Percentiles rank a stretch among this genome's conserved stretches.
phyloP scores from a whole-genome alignment of 1,284 basidiomycete species.

The Cryptococcus sp. region DNA sequence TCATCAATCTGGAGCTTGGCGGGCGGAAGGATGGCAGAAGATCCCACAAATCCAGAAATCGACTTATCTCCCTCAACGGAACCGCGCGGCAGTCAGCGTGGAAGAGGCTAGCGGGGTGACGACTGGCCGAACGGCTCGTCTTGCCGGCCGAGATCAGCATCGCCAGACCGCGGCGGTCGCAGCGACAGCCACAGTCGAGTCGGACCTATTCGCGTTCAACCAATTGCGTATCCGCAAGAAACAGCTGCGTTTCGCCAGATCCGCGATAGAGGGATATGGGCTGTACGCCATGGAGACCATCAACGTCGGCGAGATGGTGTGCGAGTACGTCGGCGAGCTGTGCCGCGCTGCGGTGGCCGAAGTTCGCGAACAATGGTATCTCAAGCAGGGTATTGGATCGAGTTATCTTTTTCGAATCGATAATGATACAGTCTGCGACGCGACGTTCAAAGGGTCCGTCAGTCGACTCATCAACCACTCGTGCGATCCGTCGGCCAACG shows the following conservation, averaged over 20 bases:
- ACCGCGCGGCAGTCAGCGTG: constrained; percentile 57
- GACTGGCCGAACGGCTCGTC: constrained; percentile 87
- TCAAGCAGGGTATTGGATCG: constrained; percentile 91
- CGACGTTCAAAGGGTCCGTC: constrained; percentile 97
- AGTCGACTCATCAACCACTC: constrained; percentile 94
- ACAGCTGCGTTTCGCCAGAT: constrained; percentile 91
- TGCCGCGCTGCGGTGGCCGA: constrained; percentile 95
- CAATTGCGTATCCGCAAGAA: constrained; percentile 98
- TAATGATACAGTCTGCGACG: constrained; percentile 91
- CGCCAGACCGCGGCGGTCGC: constrained; percentile 62
- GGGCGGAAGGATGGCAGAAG: constrained; percentile 93
- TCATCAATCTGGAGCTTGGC: constrained; percentile 48
- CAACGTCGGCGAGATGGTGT: constrained; percentile 94
- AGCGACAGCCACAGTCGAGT: constrained; percentile 52
- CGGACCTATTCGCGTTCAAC: constrained; percentile 86
- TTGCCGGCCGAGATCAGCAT: constrained; percentile 94
- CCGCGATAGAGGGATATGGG: constrained; percentile 98
- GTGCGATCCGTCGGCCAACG: constrained; percentile 95
- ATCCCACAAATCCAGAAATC: constrained; percentile 91
- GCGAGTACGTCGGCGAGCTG: constrained; percentile 98
- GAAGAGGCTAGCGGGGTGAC: constrained; percentile 58
- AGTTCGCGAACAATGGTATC: constrained; percentile 94
- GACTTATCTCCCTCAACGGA: constrained; percentile 69
- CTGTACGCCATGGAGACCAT: constrained; percentile 95
- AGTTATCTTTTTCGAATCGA: constrained; percentile 93